Evolutionary conservation across 2,329 filamentous ascomycete species (phyloP), one percentile per base, ranked within the genome.

Genomic region (Herpotrichia juniperi): DNA sequence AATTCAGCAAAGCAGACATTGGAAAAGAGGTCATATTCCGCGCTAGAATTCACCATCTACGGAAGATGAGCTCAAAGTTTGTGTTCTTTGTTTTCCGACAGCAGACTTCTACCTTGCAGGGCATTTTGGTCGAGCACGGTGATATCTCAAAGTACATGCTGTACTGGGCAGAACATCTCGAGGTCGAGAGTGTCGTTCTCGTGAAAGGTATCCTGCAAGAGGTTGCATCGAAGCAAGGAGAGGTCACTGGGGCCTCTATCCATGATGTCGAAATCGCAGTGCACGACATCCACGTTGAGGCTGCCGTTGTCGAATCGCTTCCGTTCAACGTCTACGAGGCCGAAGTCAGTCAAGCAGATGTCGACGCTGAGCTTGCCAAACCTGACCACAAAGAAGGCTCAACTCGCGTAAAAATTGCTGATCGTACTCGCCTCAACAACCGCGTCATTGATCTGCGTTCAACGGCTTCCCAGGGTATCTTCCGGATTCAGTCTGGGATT

Each of bases 31-130:
- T 91, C 44, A 75, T 77, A 49, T 91, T 93, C 75, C 84, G 85
- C 34, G 88, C 87, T 30, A 83, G 90, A 28, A 79, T 94, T 17
- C 89, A 93, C 72, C 90, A 92, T 50, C 81, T 94, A 52, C 86
- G 93, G 42, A 88, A 88, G 62, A 83, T 96, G 77, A 93, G 91
- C 68, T 83, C 90, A 62, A 88, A 89, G 61, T 80, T 96, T 28
- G 90, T 91, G 64, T 96, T 96, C 73, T 78, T 96, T 37, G 83
- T 96, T 52, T 88, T 96, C 68, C 87, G 93, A 49, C 91, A 96
- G 74, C 89, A 93, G 75, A 86, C 89, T 11, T 81, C 84, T 59
- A 94, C 91, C 21, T 85, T 96, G 46, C 93, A 97, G 73, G 92
- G 91, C 56, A 90, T 96, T 2, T 78, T 97, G 34, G 79, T 85